phyloP scores from a whole-genome alignment of 1,139 yeast species.

The Yamadazyma friedrichii region DNA sequence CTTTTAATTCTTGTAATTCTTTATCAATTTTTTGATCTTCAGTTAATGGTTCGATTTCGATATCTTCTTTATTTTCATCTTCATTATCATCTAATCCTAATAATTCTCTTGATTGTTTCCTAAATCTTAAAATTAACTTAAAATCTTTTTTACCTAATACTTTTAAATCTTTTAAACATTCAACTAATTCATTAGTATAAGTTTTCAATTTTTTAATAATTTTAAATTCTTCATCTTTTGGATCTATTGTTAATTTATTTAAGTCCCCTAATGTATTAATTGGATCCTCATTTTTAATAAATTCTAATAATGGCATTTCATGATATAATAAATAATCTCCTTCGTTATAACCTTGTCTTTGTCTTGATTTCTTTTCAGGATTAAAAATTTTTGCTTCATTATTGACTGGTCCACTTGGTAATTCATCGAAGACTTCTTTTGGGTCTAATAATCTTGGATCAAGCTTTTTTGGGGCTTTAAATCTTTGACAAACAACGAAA shows the following conservation, averaged over 20 bases:
- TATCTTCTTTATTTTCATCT: conserved; percentile 42
- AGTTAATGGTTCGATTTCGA: conserved; percentile 68
- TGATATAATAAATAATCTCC: conserved; percentile 83
- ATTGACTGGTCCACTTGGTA: conserved; percentile 73
- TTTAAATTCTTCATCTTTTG: conserved; percentile 61
- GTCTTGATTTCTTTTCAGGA: conserved; percentile 87
- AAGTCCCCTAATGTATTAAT: conserved; percentile 76
- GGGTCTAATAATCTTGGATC: conserved; percentile 94
- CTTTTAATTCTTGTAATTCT: conserved; percentile 73
- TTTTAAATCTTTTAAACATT: conserved; percentile 85
- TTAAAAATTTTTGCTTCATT: conserved; percentile 91
- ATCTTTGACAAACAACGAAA: conserved; percentile 93
- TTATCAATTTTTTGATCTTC: conserved; percentile 90
- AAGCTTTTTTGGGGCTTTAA: conserved; percentile 91
- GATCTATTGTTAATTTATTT: conserved; percentile 52
- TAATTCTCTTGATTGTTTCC: conserved; percentile 79
- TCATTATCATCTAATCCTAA: conserved; percentile 62
- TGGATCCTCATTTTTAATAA: conserved; percentile 77
- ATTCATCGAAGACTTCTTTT: conserved; percentile 89
- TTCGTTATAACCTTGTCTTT: conserved; percentile 96
- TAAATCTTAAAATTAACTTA: conserved; percentile 78
- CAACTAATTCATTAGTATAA: conserved; percentile 74
- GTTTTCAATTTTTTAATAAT: conserved; percentile 67
- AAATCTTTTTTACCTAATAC: conserved; percentile 94
- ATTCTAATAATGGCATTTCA: conserved; percentile 72